These are phyloP conservation scores for Monascus ruber DNA, from an alignment of 2,329 filamentous ascomycete genomes.

Conservation along the genomic window DNA sequence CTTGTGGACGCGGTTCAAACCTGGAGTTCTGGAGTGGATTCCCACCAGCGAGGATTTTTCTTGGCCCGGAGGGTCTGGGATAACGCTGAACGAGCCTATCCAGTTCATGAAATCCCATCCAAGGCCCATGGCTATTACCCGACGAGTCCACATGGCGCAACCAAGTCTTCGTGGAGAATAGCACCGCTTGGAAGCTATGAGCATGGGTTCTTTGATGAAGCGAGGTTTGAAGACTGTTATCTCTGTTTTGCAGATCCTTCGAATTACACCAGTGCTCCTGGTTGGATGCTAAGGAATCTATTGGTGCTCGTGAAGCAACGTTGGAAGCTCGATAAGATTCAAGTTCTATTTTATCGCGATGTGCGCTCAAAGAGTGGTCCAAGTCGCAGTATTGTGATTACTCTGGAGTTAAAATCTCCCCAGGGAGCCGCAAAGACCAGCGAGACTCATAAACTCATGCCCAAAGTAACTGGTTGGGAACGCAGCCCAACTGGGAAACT, in stretches of 20 bases:
- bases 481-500: constrained; percentile 69
- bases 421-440: constrained; percentile 13
- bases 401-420: constrained; percentile 36
- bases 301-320: constrained; percentile 73
- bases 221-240: constrained; percentile 62
- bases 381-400: constrained; percentile 68
- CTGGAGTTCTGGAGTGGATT: constrained; percentile 74
- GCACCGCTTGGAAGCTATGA: constrained; percentile 69
- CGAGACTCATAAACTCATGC: constrained; percentile 40
- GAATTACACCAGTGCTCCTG: constrained; percentile 74
- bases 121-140: constrained; percentile 32
- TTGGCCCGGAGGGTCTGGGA: constrained; percentile 63
- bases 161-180: constrained; percentile 66
- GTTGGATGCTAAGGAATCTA: constrained; percentile 87
- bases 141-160: constrained; percentile 41
- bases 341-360: constrained; percentile 85
- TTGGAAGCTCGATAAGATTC: constrained; percentile 64
- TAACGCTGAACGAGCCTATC: constrained; percentile 10
- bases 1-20: constrained; percentile 76
- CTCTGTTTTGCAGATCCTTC: constrained; percentile 88
- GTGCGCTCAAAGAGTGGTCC: constrained; percentile 66
- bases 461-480: constrained; percentile 94
- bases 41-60: constrained; percentile 86
- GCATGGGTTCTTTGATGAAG: constrained; percentile 69
- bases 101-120: constrained; percentile 23